Evolutionary conservation across 179 eudicot species (phyloP).

Genomic region (Sideroxylon spinosum): DNA sequence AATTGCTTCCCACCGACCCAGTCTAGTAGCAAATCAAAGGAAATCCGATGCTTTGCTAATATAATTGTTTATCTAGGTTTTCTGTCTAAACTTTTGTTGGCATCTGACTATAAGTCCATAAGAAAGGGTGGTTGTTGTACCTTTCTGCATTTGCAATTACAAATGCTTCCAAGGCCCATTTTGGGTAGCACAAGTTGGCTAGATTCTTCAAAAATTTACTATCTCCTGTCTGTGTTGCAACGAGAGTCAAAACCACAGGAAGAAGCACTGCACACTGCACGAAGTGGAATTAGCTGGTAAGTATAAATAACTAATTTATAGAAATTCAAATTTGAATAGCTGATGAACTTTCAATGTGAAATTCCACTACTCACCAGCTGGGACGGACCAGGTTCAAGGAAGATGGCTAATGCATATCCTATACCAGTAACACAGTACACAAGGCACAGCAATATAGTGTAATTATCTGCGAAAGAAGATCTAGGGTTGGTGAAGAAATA

Average conservation of each 20-base stretch:
- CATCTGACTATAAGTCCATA: neutral
- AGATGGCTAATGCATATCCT: slow-evolving; percentile 79
- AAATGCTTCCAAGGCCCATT: slow-evolving; percentile 96
- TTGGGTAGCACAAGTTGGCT: slow-evolving; percentile 67
- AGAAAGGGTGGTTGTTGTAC: slow-evolving; percentile 30
- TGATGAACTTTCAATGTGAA: neutral
- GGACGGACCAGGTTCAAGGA: slow-evolving; percentile 85
- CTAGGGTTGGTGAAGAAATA: slow-evolving; percentile 86
- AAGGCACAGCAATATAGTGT: slow-evolving; percentile 68
- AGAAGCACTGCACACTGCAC: slow-evolving; percentile 80
- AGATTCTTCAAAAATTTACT: slow-evolving; percentile 39
- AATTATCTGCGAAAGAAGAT: slow-evolving; percentile 76
- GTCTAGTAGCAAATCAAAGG: neutral
- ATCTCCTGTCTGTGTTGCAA: slow-evolving; percentile 58
- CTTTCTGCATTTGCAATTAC: slow-evolving; percentile 86
- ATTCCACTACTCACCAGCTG: slow-evolving; percentile 55
- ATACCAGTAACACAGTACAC: slow-evolving; percentile 94
- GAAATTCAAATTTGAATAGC: neutral
- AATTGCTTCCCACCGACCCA: neutral
- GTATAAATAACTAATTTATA: slow-evolving; percentile 4
- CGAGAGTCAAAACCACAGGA: slow-evolving; percentile 89
- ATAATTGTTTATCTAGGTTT: neutral
- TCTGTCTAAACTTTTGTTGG: neutral
- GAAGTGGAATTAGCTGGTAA: slow-evolving; percentile 8
- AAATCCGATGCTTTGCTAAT: neutral